A percentile compares a stretch with the other conserved stretches of the same genome.
These are phyloP conservation scores for Trypanosoma melophagium DNA, from an alignment of 208 protist genomes.

Conservation along the genomic window DNA sequence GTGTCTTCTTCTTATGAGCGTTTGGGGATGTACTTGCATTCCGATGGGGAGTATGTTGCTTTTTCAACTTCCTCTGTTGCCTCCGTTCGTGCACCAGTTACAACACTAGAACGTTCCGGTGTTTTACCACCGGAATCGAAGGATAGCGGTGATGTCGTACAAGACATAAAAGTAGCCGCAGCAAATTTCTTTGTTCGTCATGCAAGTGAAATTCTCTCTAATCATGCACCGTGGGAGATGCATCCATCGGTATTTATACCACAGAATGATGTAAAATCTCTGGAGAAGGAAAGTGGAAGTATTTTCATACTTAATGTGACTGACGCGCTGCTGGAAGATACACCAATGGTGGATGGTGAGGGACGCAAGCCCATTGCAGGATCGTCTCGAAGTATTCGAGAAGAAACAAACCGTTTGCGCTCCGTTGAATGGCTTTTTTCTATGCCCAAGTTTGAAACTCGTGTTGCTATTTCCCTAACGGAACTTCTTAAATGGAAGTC, in stretches of 20 bases:
- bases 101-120: slow-evolving; percentile 41
- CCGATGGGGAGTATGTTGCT: slow-evolving; percentile 45
- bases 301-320: slow-evolving; percentile 31
- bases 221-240: slow-evolving; percentile 39
- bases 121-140: slow-evolving; percentile 5
- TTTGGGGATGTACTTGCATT: slow-evolving; percentile 55
- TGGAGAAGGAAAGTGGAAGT: neutral
- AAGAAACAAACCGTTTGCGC: slow-evolving; percentile 38
- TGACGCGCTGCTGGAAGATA: slow-evolving; percentile 6
- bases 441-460: slow-evolving; percentile 70
- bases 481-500: slow-evolving; percentile 18
- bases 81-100: slow-evolving; percentile 74
- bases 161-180: slow-evolving; percentile 22
- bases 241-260: neutral
- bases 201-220: slow-evolving; percentile 30
- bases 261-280: neutral
- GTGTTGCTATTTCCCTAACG: slow-evolving; percentile 23
- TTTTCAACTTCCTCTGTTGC: slow-evolving; percentile 56
- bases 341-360: slow-evolving; percentile 42
- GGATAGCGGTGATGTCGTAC: slow-evolving; percentile 18
- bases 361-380: slow-evolving; percentile 29
- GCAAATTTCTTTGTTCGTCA: slow-evolving; percentile 46
- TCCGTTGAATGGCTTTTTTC: slow-evolving; percentile 53
- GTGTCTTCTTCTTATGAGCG: slow-evolving; percentile 38
- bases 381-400: slow-evolving; percentile 36